Evolutionary conservation across 169 alveolate species (phyloP).

Genomic region (Cryptosporidium sp.): DNA sequence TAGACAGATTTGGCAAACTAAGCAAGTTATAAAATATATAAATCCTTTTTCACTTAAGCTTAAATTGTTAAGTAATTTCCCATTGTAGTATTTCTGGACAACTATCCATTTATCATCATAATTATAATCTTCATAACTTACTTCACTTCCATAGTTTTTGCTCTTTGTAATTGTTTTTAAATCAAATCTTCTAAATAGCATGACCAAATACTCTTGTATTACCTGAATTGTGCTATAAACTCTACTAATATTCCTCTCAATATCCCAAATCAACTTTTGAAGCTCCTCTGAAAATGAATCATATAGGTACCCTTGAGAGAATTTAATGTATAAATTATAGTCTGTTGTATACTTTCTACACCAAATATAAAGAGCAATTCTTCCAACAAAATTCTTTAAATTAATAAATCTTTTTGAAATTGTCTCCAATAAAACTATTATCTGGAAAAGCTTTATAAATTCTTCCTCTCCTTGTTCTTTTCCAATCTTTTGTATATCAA

Average conservation of each 20-base stretch:
- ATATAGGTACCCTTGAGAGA: constrained; percentile 46
- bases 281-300: constrained; percentile 35
- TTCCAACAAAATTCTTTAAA: neutral
- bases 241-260: constrained; percentile 18
- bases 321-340: constrained; percentile 45
- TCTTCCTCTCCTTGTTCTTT: neutral
- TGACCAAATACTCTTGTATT: constrained; percentile 6
- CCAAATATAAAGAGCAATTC: constrained; percentile 53
- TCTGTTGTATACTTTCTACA: constrained; percentile 66
- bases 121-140: neutral
- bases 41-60: constrained; percentile 2
- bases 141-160: neutral
- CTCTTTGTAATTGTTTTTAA: neutral
- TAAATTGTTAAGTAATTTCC: neutral
- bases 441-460: constrained; percentile 8
- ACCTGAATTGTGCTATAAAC: neutral
- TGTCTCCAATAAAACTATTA: constrained; percentile 16
- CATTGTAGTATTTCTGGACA: neutral
- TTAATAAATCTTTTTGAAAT: neutral
- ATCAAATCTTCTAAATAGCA: neutral
- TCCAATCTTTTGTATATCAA: neutral
- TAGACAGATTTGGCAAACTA: constrained; percentile 22
- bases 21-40: constrained; percentile 1
- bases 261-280: neutral
- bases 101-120: constrained; percentile 24